Evolutionary conservation across 306 rosid species (phyloP), one percentile per base, ranked within the genome.

Genomic region (Mimosa bimucronata): DNA sequence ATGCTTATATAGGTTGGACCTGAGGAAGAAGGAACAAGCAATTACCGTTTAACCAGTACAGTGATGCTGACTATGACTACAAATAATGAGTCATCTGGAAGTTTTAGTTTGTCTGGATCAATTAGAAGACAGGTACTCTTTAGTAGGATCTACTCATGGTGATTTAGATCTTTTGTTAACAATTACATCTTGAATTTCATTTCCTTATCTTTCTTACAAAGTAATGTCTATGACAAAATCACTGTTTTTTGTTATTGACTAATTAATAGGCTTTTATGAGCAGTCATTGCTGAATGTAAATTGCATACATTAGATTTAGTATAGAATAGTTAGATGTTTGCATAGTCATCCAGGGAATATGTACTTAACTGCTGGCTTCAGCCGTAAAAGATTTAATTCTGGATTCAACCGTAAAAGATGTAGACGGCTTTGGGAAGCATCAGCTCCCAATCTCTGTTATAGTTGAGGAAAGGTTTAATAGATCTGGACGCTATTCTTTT

Each of bases 1-100:
- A 64, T 57, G 45, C 75, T 38, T 45, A 83, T 66, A 57, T 77
- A 94, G 97, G 97, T 92, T 78, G 93, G 97, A 58, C 96, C 92
- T 16, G 97, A 88, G 41, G 95, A 89, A 83, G 98, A 94, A 84
- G 98, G 97, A 81, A 86, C 80, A 52, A 85, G 91, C 53, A 89
- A 71, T 80, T 95, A 95, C 76, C 90, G 98, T 21, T 85, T 95
- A 85, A 95, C 97, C 78, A 95, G 97, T 82, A 93, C 98, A 18
- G 96, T 95, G 77, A 92, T 95, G 98, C 90, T 95, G 78, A 84
- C 98, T 38, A 77, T 95, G 85, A 91, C 98, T 26, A 95, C 98
- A 13, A 82, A 87, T 80, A 95, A 95, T 30, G 95, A 91, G 66
- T 80, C 90, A 52, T 91, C 98, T 0, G 98, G 98, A 62, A 88